Base-by-base conservation (phyloP, 495 filamentous ascomycete genomes). In the Umbilicaria muhlenbergii region DNA sequence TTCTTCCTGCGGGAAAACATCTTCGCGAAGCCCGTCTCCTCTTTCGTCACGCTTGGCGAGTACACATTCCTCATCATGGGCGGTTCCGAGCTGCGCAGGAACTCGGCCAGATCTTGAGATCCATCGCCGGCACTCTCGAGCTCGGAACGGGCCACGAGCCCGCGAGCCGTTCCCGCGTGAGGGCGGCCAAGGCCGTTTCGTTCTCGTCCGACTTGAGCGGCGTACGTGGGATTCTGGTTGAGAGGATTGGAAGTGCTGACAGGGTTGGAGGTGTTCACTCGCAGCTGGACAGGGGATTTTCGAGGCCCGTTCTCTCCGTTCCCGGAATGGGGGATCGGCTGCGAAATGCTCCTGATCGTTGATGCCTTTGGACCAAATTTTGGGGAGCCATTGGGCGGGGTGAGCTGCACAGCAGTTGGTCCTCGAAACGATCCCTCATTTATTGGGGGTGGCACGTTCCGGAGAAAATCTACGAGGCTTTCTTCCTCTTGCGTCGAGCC, bases 401-500 rank as follows among this genome's bases (percentile, higher is more conserved):
- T 44, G 33, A 47, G 65, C 44, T 73, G 71, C 34, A 70, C 68
- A 6, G 24, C 24, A 28, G 24, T 28, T 28, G 5, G 24, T 6
- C 24, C 24, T 28, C 11, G 37, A 85, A 63, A 11, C 81, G 73
- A 12, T 74, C 65, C 56, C 80, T 83, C 45, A 86, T 53, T 19
- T 13, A 70, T 62, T 2, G 91, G 86, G 12, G 88, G 91, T 15
- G 83, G 74, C n/a, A 74, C 79, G 51, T 73, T 87, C 40, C 73
- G 75, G 42, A 99, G 66, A 66, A 99, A 99, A 51, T 99, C 92
- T 31, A 85, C 74, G 38, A 95, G 58, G 53, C 81, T 86, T 57
- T 79, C 75, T 45, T 78, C 73, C 41, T 71, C 56, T 14, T 45
- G 35, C 13, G 37, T 39, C 15, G 41, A 37, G 14, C 16, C 34